These are phyloP conservation scores for Aspergillus niger DNA, from an alignment of 2,329 filamentous ascomycete species.

Conservation along the genomic window DNA sequence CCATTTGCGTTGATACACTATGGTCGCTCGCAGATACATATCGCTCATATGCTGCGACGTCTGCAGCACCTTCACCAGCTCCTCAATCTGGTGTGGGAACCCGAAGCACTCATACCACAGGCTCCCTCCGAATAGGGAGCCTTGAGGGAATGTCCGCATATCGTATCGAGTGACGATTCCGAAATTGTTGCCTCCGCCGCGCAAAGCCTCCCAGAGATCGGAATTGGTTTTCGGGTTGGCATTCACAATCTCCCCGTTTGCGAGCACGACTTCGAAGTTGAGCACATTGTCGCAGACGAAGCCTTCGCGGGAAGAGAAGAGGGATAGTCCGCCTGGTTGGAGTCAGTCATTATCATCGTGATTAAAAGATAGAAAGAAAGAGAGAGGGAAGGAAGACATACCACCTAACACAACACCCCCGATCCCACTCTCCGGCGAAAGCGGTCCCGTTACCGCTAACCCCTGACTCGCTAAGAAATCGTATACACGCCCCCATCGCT, in stretches of 20 bases:
- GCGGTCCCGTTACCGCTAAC: neutral
- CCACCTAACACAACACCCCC: neutral
- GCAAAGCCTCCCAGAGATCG: neutral
- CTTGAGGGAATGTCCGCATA: neutral
- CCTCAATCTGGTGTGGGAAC: neutral
- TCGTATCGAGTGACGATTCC: neutral
- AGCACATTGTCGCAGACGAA: neutral
- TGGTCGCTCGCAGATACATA: neutral
- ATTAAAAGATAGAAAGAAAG: neutral
- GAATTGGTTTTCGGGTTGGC: neutral
- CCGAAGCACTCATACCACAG: neutral
- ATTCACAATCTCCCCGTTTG: neutral
- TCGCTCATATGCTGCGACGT: neutral
- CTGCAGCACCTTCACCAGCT: neutral
- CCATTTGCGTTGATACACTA: neutral
- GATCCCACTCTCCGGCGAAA: neutral
- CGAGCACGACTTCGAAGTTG: neutral
- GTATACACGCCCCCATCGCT: neutral
- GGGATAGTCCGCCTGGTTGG: neutral
- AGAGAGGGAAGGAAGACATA: neutral
- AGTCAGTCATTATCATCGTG: neutral
- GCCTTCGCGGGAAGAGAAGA: neutral
- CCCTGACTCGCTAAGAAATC: neutral
- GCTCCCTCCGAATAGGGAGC: neutral
- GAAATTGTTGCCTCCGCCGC: neutral